Evolutionary conservation across 495 filamentous ascomycete genomes (phyloP), one percentile per base, ranked within the genome.

Genomic region (Cercophora sp.): DNA sequence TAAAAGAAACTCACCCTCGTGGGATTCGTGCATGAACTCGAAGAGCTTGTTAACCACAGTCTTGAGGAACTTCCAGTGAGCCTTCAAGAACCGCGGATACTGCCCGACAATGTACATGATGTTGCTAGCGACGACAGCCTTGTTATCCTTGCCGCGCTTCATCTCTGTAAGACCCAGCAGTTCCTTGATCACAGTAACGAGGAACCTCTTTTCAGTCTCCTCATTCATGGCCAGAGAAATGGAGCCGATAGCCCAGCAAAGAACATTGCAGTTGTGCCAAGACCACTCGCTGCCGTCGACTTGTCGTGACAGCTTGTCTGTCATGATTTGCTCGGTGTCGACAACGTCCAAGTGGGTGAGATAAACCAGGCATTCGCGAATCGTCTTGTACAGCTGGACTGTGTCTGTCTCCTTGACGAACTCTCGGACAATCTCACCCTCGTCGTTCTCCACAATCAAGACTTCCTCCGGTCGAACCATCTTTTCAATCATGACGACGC

Each of bases 91-190:
- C 23, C 93, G 88, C 13, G 93, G 93, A 65, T 98, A 98, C 66
- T 98, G 93, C 27, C 93, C 93, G 51, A 98, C 93, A 68, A 98
- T 98, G 64, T 98, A 98, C 93, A 98, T 98, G 70, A 98, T 98
- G 70, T 98, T 98, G 72, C 91, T 96, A 58, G 93, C 93, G 44
- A 98, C 93, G 2, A 98, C 94, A 18, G 93, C 93, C 67, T 98
- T 98, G 78, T 98, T 98, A 71, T 98, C 93, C 63, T 98, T 98
- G 35, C 93, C 93, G 42, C 94, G 86, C 73, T 98, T 97, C 89
- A 96, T 95, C 71, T 98, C 93, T 0, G 93, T 98, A 44, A 98
- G 77, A 0, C 94, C 93, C n/a, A 98, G 85, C 13, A 98, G 81
- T 67, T 98, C 93, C 71, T 98, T 98, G 62, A 98, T 98, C 31